phyloP scores from a whole-genome alignment of 768 basidiomycete species.

The Boletus eberwhitei region DNA sequence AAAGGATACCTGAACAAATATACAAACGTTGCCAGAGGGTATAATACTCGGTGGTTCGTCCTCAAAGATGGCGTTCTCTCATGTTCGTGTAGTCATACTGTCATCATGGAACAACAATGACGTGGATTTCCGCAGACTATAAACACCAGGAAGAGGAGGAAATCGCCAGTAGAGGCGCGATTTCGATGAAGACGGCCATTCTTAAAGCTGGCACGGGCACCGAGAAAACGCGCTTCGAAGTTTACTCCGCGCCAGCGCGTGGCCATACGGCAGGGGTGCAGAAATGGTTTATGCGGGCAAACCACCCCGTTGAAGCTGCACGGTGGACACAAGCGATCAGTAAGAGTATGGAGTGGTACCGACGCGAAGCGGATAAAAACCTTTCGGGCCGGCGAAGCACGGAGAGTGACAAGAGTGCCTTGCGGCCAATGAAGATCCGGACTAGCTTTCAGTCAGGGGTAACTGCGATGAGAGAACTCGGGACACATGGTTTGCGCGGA shows the following conservation, averaged over 20 bases:
- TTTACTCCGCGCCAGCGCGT: constrained; percentile 58
- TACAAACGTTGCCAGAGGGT: constrained; percentile 87
- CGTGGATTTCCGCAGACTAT: constrained; percentile 50
- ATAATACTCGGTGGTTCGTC: constrained; percentile 90
- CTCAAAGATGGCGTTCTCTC: constrained; percentile 82
- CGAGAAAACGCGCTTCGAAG: constrained; percentile 78
- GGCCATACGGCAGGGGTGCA: constrained; percentile 46
- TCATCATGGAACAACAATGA: neutral
- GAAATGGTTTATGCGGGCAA: constrained; percentile 82
- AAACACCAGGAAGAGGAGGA: constrained; percentile 89
- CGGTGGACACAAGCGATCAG: constrained; percentile 81
- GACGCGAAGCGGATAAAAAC: constrained; percentile 36
- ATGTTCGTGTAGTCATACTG: constrained; percentile 46
- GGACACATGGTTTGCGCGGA: constrained; percentile 22
- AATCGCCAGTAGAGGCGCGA: constrained; percentile 80
- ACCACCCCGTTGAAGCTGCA: constrained; percentile 85
- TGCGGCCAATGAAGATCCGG: constrained; percentile 29
- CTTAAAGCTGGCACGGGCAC: constrained; percentile 49
- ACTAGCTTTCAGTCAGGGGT: constrained; percentile 32
- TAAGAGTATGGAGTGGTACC: constrained; percentile 70
- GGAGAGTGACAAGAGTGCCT: constrained; percentile 46
- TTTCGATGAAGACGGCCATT: constrained; percentile 77
- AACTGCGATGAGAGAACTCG: constrained; percentile 22
- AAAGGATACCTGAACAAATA: constrained; percentile 89
- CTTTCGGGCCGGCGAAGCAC: constrained; percentile 37